Evolutionary conservation across 2,329 filamentous ascomycete genomes (phyloP).

Genomic region (Teratosphaeria nubilosa): DNA sequence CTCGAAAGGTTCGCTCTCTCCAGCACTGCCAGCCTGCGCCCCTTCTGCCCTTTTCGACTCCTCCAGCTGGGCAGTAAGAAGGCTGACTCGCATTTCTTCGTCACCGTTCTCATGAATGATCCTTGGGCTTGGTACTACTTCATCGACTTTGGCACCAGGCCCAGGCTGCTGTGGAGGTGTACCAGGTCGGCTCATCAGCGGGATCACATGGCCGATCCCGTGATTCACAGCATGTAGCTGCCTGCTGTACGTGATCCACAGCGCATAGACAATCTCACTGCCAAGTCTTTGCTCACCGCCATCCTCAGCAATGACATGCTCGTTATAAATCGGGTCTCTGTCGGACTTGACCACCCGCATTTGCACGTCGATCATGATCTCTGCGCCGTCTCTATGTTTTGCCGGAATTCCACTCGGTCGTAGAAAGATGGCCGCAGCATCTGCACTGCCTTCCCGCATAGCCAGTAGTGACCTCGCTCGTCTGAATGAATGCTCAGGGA

Average conservation of each 20-base stretch:
- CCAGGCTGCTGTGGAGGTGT: constrained; percentile 66
- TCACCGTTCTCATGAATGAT: constrained; percentile 21
- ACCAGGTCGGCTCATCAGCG: constrained; percentile 51
- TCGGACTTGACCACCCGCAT: constrained; percentile 94
- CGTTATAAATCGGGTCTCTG: constrained; percentile 48
- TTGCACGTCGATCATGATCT: constrained; percentile 89
- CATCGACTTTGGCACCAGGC: constrained; percentile 13
- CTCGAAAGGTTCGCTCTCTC: constrained; percentile 27
- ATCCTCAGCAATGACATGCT: constrained; percentile 56
- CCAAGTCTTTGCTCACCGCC: constrained; percentile 28
- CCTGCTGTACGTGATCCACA: constrained; percentile 95
- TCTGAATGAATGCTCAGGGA: constrained; percentile 91
- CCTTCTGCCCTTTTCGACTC: constrained; percentile 13
- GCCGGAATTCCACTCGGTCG: constrained; percentile 76
- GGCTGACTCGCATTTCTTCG: constrained; percentile 32
- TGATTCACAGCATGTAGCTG: constrained; percentile 71
- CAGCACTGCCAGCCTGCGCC: constrained; percentile 3
- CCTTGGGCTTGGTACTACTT: constrained; percentile 19
- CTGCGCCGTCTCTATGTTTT: constrained; percentile 79
- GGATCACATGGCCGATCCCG: constrained; percentile 52
- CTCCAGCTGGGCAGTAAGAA: constrained; percentile 41
- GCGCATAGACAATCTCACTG: constrained; percentile 78
- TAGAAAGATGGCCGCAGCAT: constrained; percentile 64
- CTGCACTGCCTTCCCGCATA: constrained; percentile 69
- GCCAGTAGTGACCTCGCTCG: constrained; percentile 76